Evolutionary conservation across 2,329 filamentous ascomycete genomes (phyloP).

Genomic region (Geosmithia putterillii): DNA sequence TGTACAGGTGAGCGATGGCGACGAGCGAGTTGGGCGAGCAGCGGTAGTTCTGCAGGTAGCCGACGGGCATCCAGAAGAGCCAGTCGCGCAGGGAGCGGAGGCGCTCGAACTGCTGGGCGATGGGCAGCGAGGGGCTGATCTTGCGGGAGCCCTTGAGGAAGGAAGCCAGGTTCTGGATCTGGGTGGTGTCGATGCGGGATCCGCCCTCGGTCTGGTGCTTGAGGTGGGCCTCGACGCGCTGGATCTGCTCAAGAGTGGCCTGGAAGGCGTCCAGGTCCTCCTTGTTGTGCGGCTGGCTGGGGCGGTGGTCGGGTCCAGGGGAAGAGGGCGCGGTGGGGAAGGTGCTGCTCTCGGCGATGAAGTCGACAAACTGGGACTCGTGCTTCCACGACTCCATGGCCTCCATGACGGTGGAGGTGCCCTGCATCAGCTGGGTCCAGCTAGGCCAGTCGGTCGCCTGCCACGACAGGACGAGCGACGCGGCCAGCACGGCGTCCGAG

Average conservation of each 20-base stretch:
- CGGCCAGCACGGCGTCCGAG: conserved; percentile 82
- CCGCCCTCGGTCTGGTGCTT: conserved; percentile 51
- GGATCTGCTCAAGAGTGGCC: conserved; percentile 52
- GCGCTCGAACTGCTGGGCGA: conserved; percentile 80
- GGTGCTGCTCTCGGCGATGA: conserved; percentile 68
- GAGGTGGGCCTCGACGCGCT: conserved; percentile 55
- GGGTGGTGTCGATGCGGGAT: conserved; percentile 37
- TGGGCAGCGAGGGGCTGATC: conserved; percentile 55
- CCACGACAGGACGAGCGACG: conserved; percentile 88
- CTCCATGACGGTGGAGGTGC: conserved; percentile 79
- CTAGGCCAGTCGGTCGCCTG: conserved; percentile 90
- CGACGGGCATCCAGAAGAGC: conserved; percentile 91
- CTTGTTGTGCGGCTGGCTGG: conserved; percentile 50
- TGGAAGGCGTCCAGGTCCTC: conserved; percentile 61
- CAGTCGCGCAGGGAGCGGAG: conserved; percentile 80
- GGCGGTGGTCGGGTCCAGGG: conserved; percentile 47
- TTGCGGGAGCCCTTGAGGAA: conserved; percentile 64
- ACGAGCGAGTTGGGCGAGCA: conserved; percentile 68
- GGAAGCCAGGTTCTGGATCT: conserved; percentile 55
- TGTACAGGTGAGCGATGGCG: conserved; percentile 85
- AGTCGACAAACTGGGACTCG: conserved; percentile 74
- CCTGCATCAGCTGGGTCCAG: conserved; percentile 88
- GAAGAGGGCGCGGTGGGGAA: conserved; percentile 56
- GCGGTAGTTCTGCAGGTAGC: conserved; percentile 65
- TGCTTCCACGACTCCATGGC: conserved; percentile 89